Conservation (phyloP, 78 protist genomes). For the Chrysochromulina parva region DNA sequence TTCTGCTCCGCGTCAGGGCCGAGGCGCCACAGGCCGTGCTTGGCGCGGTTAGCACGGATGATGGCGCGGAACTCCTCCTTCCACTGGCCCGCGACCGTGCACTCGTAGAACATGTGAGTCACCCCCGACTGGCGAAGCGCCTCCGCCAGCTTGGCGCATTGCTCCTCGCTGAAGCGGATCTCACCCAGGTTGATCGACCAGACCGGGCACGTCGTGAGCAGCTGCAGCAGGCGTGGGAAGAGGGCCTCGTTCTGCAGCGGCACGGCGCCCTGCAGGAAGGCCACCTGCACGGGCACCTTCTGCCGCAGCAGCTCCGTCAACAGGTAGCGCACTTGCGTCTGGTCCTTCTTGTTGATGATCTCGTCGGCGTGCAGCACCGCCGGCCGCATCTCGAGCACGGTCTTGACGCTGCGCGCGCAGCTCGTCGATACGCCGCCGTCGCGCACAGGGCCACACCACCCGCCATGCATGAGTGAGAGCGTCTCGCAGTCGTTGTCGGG, state of each 20-base stretch:
- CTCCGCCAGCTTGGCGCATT: background rate
- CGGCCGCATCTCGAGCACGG: background rate
- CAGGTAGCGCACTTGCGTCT: background rate
- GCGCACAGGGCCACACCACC: background rate
- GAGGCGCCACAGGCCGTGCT: background rate
- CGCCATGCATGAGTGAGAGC: background rate
- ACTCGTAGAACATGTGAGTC: slow-evolving; percentile 12
- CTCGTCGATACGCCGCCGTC: background rate
- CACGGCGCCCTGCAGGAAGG: slow-evolving; percentile 17
- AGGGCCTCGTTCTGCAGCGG: background rate
- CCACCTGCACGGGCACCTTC: background rate
- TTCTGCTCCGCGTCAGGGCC: background rate
- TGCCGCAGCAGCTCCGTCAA: background rate
- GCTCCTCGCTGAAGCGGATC: background rate
- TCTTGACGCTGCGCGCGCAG: background rate
- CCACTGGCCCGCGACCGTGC: slow-evolving; percentile 14
- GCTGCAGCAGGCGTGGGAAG: background rate
- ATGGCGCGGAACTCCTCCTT: background rate
- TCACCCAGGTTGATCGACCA: slow-evolving; percentile 22
- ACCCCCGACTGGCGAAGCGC: background rate
- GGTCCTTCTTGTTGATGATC: background rate
- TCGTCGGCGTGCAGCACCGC: slow-evolving; percentile 5
- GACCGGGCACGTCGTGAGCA: background rate
- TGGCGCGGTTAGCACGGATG: background rate
- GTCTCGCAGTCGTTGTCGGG: background rate